A percentile compares a stretch with the other conserved stretches of the same genome.
phyloP scores from a whole-genome alignment of 148 eudicot species.

The Diospyros kaki region DNA sequence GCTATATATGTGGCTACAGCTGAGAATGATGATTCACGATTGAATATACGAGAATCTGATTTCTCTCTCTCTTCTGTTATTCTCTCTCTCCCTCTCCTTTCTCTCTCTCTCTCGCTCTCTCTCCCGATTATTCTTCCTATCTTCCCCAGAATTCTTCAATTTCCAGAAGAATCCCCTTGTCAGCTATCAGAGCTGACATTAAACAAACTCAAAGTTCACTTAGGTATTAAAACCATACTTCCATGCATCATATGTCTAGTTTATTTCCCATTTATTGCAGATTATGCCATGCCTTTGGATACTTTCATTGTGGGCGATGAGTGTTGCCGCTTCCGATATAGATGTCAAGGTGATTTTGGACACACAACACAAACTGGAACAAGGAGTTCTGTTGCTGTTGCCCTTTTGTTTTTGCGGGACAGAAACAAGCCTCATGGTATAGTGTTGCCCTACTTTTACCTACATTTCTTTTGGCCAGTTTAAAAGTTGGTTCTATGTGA shows the following conservation, averaged over 20 bases:
- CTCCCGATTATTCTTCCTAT: no score
- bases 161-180: no score
- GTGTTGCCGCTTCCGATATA: conserved; percentile 37
- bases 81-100: no score
- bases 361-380: conserved; percentile 3
- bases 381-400: conserved; percentile 40
- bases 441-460: not conserved
- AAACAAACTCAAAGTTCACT: not conserved
- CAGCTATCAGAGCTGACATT: no score
- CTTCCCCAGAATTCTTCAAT: no score
- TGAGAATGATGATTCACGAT: no score
- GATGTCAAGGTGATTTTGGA: conserved; percentile 18
- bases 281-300: conserved; percentile 49
- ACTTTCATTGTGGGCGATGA: conserved; percentile 80
- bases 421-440: conserved; percentile 50
- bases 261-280: conserved; percentile 37
- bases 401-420: conserved; percentile 64
- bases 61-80: no score
- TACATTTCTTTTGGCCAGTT: no score
- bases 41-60: no score
- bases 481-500: no score
- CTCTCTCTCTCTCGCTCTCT: no score
- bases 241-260: not conserved
- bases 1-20: no score
- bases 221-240: not conserved